Base-by-base conservation (phyloP, 139 green algal species). In the Dunaliella primolecta region DNA sequence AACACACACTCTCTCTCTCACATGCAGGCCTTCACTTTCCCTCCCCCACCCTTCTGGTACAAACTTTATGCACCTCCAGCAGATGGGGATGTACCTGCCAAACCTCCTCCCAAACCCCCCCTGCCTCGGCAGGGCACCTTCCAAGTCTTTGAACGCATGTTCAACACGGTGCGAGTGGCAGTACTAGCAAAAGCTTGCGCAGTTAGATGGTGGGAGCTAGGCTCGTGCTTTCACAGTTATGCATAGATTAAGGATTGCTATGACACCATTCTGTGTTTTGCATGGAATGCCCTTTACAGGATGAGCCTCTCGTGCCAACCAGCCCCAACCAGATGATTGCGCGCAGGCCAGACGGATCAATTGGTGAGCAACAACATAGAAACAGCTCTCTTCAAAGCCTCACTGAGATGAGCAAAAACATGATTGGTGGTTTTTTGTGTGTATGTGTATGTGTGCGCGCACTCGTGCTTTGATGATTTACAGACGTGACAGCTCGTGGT, bases 101-200 rank as follows among this genome's bases (percentile, higher is more conserved):
- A 30, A 7, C 72, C 31, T n/a, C 82, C 72, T 21, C 84, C 84
- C 33, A 29, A 71, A 21, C 84, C 84, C 32, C 84, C 84, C 2
- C 46, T 31, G 32, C 84, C 78, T 3, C 77, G 32, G 29, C 15
- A 57, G 38, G 78, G 78, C 1, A 30, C 56, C 1, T 87, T 84
- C 77, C 33, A 72, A 75, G 57, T 81, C 46, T 84, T 84, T 81
- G 78, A 80, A 23, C 76, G 70, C 11, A 32, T 27, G 24, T 87
- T 81, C 35, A 78, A 83, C 81, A 78, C 83, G 38, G 83, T 85
- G 82, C 2, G 81, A n/a, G n/a, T n/a, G n/a, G n/a, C n/a, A n/a
- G n/a, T n/a, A n/a, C n/a, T n/a, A n/a, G n/a, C n/a, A n/a, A n/a
- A n/a, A n/a, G n/a, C n/a, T n/a, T n/a, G n/a, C n/a, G n/a, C n/a